phyloP scores from a whole-genome alignment of 805 yeast genomes.

The Wickerhamiella allomyrinae region DNA sequence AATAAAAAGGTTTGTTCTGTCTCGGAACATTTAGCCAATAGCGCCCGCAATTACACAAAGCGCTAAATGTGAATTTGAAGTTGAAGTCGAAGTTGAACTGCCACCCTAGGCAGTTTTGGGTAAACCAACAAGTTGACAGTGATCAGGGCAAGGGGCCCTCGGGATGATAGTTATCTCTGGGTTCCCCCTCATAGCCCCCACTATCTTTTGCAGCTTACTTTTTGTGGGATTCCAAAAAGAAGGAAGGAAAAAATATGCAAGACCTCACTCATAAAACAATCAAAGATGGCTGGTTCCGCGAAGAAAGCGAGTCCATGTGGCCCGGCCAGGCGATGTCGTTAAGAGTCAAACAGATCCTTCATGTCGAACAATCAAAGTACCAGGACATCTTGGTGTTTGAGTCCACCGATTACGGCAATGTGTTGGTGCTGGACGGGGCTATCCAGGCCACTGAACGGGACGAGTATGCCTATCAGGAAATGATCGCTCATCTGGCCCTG shows the following conservation, averaged over 20 bases:
- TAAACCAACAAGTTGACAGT: no score
- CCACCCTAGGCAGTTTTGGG: no score
- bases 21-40: constrained; percentile 78
- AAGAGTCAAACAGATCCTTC: constrained; percentile 72
- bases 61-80: no score
- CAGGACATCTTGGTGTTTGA: constrained; percentile 92
- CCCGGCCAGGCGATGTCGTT: constrained; percentile 97
- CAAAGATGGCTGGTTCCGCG: constrained; percentile 90
- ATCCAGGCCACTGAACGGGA: constrained; percentile 96
- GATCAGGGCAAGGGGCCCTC: no score
- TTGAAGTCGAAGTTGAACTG: no score
- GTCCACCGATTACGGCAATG: constrained; percentile 89
- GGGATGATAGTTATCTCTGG: no score
- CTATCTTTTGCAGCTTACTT: no score
- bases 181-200: no score
- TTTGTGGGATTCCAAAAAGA: no score
- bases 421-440: constrained; percentile 83
- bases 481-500: constrained; percentile 89
- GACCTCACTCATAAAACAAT: constrained; percentile 18
- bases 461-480: constrained; percentile 95
- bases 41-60: no score
- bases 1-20: constrained; percentile 79
- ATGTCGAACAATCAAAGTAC: constrained; percentile 72
- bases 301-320: constrained; percentile 91
- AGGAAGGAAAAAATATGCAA: no score